Percentiles rank a stretch among this genome's conserved stretches.
phyloP scores from a whole-genome alignment of 495 filamentous ascomycete genomes.

The Penicillium diatomitis region DNA sequence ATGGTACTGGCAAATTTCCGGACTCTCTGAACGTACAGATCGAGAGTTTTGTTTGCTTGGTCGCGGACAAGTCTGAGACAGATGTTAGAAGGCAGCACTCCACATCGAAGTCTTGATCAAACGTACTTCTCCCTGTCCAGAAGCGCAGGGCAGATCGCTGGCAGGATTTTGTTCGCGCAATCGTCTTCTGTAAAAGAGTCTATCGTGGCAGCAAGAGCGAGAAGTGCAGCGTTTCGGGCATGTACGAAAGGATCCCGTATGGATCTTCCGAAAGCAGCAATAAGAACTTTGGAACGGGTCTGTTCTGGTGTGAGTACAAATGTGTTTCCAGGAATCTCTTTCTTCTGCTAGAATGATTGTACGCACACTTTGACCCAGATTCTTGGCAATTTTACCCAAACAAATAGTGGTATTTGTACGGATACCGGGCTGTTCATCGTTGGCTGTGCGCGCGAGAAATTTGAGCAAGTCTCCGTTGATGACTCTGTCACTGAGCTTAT shows the following conservation, averaged over 20 bases:
- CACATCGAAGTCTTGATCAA: neutral
- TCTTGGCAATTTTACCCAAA: conserved; percentile 87
- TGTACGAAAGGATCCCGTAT: conserved; percentile 91
- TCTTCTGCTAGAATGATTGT: neutral
- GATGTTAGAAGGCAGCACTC: neutral
- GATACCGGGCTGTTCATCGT: conserved; percentile 96
- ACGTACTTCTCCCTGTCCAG: conserved; percentile 80
- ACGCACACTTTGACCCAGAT: conserved; percentile 62
- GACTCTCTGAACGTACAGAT: conserved; percentile 77
- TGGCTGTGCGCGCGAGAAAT: conserved; percentile 89
- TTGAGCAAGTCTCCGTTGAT: conserved; percentile 89
- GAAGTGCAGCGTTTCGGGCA: conserved; percentile 76
- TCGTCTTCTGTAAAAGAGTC: conserved; percentile 88
- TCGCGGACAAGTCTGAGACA: conserved; percentile 60
- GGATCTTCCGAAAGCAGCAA: conserved; percentile 82
- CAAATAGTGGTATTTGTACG: conserved; percentile 98
- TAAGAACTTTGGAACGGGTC: conserved; percentile 79
- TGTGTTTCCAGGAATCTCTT: conserved; percentile 10
- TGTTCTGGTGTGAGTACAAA: conserved; percentile 21
- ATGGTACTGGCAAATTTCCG: conserved; percentile 66
- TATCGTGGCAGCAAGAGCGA: conserved; percentile 74
- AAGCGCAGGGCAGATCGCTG: conserved; percentile 68
- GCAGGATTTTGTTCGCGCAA: conserved; percentile 73
- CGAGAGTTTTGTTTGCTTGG: conserved; percentile 84
- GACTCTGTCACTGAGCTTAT: conserved; percentile 82